A percentile compares a stretch with the other conserved stretches of the same genome.
Evolutionary conservation across 441 rosid species (phyloP).

Genomic region (Populus hybrid): DNA sequence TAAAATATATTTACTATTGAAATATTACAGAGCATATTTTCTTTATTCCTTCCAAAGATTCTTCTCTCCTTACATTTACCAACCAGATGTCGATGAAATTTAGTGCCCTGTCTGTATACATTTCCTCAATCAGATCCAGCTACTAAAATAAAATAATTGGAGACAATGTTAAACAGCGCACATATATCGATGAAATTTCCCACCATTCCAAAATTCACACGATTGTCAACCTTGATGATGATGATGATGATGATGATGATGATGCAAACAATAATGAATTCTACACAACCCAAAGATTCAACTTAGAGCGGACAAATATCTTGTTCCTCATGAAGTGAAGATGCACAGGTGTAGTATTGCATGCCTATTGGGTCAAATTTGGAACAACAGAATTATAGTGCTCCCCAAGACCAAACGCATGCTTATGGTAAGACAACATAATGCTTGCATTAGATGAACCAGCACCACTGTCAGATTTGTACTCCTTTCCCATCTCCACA

Average conservation of each 20-base stretch:
- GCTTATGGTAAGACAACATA: conserved; percentile 65
- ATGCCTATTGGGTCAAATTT: conserved; percentile 23
- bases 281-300: background rate
- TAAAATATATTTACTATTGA: too few species aligned
- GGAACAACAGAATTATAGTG: conserved; percentile 72
- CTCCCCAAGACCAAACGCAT: conserved; percentile 89
- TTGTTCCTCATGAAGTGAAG: background rate
- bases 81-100: too few species aligned
- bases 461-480: conserved; percentile 36
- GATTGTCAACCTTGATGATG: background rate
- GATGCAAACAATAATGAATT: background rate
- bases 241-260: background rate
- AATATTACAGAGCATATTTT: too few species aligned
- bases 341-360: background rate
- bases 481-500: conserved; percentile 94
- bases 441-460: conserved; percentile 33
- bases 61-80: too few species aligned
- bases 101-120: too few species aligned
- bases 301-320: background rate
- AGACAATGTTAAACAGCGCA: too few species aligned
- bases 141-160: too few species aligned
- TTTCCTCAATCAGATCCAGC: too few species aligned
- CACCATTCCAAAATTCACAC: background rate
- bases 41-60: too few species aligned
- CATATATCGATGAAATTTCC: too few species aligned